Evolutionary conservation across 2,329 filamentous ascomycete species (phyloP).

Genomic region (Blastomyces emzantsi): DNA sequence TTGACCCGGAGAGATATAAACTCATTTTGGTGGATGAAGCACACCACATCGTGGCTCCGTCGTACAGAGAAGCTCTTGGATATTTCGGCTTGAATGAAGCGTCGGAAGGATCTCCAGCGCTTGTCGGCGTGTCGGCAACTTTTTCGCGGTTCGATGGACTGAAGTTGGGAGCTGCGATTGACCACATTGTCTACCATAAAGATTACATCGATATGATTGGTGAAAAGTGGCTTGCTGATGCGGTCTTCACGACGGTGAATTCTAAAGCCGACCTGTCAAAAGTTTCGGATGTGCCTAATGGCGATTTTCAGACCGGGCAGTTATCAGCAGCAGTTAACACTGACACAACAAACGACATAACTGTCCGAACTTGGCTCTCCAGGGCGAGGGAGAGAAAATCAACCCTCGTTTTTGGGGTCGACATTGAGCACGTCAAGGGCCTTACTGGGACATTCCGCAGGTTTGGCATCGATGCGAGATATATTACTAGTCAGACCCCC

Average conservation of each 20-base stretch:
- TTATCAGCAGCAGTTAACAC: constrained; percentile 80
- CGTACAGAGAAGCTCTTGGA: constrained; percentile 65
- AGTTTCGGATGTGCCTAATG: constrained; percentile 55
- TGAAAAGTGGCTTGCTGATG: constrained; percentile 83
- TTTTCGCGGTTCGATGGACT: constrained; percentile 75
- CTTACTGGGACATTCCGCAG: constrained; percentile 68
- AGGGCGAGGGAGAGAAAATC: constrained; percentile 67
- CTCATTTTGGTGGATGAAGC: constrained; percentile 91
- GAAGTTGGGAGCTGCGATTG: constrained; percentile 72
- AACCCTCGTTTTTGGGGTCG: constrained; percentile 89
- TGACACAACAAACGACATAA: constrained; percentile 67
- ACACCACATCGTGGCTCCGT: constrained; percentile 83
- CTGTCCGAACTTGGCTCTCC: constrained; percentile 74
- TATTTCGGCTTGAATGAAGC: constrained; percentile 63
- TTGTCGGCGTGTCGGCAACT: constrained; percentile 86
- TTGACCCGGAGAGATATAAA: constrained; percentile 71
- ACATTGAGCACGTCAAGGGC: constrained; percentile 68
- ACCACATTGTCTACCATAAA: constrained; percentile 94
- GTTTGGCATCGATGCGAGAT: constrained; percentile 71
- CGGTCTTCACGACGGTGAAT: constrained; percentile 88
- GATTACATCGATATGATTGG: constrained; percentile 73
- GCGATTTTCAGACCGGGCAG: constrained; percentile 72
- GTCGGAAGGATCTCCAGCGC: constrained; percentile 47
- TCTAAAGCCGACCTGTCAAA: constrained; percentile 69
- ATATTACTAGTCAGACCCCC: constrained; percentile 74